Conservation (phyloP, 805 yeast genomes). For the Yarrowia sp. region DNA sequence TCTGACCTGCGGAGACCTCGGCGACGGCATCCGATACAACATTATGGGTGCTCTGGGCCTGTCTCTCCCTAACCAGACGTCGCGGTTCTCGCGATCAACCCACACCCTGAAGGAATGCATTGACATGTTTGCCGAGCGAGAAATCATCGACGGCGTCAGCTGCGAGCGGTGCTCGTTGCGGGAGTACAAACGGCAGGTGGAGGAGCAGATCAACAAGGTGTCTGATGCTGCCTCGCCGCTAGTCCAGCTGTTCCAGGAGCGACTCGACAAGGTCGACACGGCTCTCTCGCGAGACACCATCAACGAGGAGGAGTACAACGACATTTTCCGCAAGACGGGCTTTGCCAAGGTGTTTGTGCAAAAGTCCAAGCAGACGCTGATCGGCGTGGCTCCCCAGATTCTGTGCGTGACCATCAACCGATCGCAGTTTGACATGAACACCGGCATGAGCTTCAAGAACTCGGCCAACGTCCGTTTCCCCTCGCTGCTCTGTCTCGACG, state of each 20-base stretch:
- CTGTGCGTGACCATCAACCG: conserved; percentile 86
- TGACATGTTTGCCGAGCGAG: conserved; percentile 51
- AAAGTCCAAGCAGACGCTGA: conserved; percentile 78
- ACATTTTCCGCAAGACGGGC: conserved; percentile 62
- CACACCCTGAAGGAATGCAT: conserved; percentile 34
- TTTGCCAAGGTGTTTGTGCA: conserved; percentile 64
- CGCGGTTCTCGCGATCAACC: conserved; percentile 4
- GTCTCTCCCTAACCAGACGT: conserved; percentile 11
- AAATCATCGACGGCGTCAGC: conserved; percentile 87
- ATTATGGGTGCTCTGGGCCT: conserved; percentile 24
- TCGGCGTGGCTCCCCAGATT: conserved; percentile 60
- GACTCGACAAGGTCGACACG: conserved; percentile 49
- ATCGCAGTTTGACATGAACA: conserved; percentile 85
- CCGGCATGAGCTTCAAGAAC: conserved; percentile 81
- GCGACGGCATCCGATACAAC: conserved; percentile 60
- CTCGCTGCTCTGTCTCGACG: conserved; percentile 57
- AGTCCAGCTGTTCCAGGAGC: conserved; percentile 41
- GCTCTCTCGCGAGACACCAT: conserved; percentile 68
- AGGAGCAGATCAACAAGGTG: conserved; percentile 24
- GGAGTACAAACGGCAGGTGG: conserved; percentile 37
- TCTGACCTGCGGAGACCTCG: conserved; percentile 80
- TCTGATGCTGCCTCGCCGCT: background rate
- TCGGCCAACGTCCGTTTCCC: conserved; percentile 81
- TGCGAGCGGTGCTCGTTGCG: conserved; percentile 86
- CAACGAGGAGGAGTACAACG: conserved; percentile 74